A percentile compares a stretch with the other conserved stretches of the same genome.
phyloP scores from a whole-genome alignment of 257 asterid genomes.

The Capsicum pubescens region DNA sequence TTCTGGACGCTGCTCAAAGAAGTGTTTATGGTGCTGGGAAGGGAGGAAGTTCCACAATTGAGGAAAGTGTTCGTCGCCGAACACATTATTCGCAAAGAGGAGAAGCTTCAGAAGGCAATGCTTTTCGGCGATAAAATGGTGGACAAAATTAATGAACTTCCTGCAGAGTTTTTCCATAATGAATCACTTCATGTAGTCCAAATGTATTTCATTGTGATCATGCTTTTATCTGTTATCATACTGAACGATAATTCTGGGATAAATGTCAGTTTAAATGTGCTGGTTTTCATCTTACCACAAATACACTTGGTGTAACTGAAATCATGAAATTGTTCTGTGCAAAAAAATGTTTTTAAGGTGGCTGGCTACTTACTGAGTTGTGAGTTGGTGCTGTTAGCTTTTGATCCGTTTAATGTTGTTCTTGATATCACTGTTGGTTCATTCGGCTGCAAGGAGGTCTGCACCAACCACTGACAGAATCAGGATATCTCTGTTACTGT shows the following conservation, averaged over 20 bases:
- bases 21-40: conserved; percentile 89
- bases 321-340: not conserved
- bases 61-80: conserved; percentile 95
- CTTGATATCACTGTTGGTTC: conserved; percentile 1
- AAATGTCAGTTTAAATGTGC: not conserved
- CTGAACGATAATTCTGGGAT: conserved; percentile 4
- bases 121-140: conserved; percentile 64
- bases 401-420: not conserved
- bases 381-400: not conserved
- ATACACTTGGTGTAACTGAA: not conserved
- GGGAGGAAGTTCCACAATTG: conserved; percentile 92
- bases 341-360: conserved; percentile 12
- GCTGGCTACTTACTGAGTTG: not conserved
- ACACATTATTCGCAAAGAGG: conserved; percentile 76
- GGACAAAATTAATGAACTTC: not conserved
- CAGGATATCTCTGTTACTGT: conserved; percentile 31
- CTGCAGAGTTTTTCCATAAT: not conserved
- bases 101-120: conserved; percentile 69
- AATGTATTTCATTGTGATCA: conserved; percentile 12
- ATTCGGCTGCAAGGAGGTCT: conserved; percentile 35
- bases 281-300: not conserved
- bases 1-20: conserved; percentile 79
- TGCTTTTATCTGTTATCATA: conserved; percentile 9
- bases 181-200: conserved; percentile 2
- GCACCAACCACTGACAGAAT: conserved; percentile 38